phyloP scores from a whole-genome alignment of 225 moss, liverwort and hornwort genomes.

The Takakia lepidozioides region DNA sequence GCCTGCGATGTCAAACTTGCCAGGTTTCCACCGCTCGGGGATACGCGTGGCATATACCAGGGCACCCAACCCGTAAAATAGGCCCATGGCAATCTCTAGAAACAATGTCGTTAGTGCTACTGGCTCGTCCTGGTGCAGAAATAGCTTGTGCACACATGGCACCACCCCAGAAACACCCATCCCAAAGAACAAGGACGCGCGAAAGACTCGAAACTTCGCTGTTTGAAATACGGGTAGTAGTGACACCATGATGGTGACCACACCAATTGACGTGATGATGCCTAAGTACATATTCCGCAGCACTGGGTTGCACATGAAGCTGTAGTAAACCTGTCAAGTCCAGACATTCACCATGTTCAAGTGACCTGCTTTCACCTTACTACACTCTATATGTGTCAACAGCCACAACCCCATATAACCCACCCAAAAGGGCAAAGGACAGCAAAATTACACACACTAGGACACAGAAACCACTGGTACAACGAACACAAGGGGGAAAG shows the following conservation, averaged over 20 bases:
- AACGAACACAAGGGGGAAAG: no score
- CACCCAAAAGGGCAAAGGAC: no score
- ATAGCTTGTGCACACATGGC: constrained; percentile 67
- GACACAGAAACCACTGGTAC: no score
- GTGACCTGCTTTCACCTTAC: no score
- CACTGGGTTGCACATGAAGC: constrained; percentile 66
- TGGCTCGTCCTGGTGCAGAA: constrained; percentile 56
- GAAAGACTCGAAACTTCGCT: constrained; percentile 49
- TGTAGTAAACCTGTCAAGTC: constrained; percentile 52
- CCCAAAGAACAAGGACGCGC: constrained; percentile 59
- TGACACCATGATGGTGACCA: constrained; percentile 46
- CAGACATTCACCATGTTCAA: background rate
- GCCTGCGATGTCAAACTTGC: constrained; percentile 72
- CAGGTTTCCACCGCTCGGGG: constrained; percentile 73
- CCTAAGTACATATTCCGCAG: constrained; percentile 52
- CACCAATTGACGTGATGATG: constrained; percentile 53
- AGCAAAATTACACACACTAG: no score
- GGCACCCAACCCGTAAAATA: constrained; percentile 59
- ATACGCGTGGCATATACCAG: constrained; percentile 70
- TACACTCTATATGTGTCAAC: no score
- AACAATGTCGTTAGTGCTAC: constrained; percentile 34
- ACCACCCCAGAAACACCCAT: constrained; percentile 70
- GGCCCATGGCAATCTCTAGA: constrained; percentile 60
- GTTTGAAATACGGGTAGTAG: constrained; percentile 66
- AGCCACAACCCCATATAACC: no score